Conservation (phyloP, 73 alveolate species). For the Stentor roeselii region DNA sequence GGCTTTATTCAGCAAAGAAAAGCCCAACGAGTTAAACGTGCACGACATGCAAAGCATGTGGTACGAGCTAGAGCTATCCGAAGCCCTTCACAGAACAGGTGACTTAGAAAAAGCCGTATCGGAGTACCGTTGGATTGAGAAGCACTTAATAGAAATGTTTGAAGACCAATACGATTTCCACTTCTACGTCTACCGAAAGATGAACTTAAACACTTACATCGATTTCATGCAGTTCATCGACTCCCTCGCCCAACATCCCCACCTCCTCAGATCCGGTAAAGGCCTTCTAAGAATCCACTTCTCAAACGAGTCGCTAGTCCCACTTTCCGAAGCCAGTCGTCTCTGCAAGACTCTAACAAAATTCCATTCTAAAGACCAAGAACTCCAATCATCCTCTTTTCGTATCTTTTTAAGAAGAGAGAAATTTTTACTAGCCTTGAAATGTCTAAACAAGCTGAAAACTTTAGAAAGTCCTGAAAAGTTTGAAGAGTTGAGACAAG, state of each 20-base stretch:
- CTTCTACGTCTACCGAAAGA: slow-evolving; percentile 68
- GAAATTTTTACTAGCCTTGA: not conserved
- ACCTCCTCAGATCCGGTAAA: slow-evolving; percentile 31
- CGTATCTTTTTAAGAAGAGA: not conserved
- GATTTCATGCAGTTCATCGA: slow-evolving; percentile 48
- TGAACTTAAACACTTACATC: slow-evolving; percentile 53
- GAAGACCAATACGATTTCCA: slow-evolving; percentile 88
- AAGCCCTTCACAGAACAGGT: slow-evolving; percentile 56
- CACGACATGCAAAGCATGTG: slow-evolving; percentile 83
- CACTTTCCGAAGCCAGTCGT: not conserved
- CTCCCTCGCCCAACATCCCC: slow-evolving; percentile 30
- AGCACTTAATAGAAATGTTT: slow-evolving; percentile 70
- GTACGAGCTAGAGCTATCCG: slow-evolving; percentile 77
- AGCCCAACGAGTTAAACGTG: slow-evolving; percentile 66
- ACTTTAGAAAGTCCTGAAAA: not conserved
- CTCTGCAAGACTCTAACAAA: not conserved
- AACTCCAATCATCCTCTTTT: not conserved
- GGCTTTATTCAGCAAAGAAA: slow-evolving; percentile 74
- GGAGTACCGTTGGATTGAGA: slow-evolving; percentile 67
- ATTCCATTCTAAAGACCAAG: not conserved
- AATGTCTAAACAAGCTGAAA: not conserved
- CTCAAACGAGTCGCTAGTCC: not conserved
- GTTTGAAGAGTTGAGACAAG: not conserved
- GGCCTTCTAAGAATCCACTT: slow-evolving; percentile 34
- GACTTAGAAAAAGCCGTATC: slow-evolving; percentile 58